These are phyloP conservation scores for Colletotrichum caudatum DNA, from an alignment of 2,329 filamentous ascomycete species.

Conservation along the genomic window DNA sequence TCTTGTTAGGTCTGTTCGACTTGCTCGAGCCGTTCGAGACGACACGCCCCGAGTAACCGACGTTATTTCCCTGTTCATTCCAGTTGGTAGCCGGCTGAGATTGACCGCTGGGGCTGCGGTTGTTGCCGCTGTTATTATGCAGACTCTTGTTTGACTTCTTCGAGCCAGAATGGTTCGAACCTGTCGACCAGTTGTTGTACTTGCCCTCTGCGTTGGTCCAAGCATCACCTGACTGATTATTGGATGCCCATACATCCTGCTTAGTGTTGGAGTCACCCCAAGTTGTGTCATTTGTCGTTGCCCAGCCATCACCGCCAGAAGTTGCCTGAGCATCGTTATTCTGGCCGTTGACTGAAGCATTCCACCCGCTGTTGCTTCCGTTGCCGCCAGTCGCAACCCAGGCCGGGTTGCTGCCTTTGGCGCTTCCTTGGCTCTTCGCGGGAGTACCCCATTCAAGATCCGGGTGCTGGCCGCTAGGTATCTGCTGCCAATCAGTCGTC, in stretches of 20 bases:
- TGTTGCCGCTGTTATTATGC: conserved; percentile 16
- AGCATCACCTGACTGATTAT: conserved; percentile 2
- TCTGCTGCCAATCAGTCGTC: conserved; percentile 19
- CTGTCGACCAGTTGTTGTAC: conserved; percentile 31
- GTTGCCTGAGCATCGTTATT: conserved; percentile 35
- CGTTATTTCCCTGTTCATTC: conserved; percentile 38
- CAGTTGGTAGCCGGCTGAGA: conserved; percentile 10
- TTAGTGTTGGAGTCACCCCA: conserved; percentile 29
- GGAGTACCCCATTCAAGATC: conserved; percentile 31
- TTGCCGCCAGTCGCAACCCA: conserved; percentile 21
- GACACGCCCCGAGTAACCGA: conserved; percentile 23
- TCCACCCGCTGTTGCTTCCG: conserved; percentile 37
- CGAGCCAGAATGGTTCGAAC: conserved; percentile 32
- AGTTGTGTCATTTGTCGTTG: conserved; percentile 11
- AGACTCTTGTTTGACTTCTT: conserved; percentile 32
- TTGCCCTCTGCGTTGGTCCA: conserved; percentile 20
- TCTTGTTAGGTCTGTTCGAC: conserved; percentile 22
- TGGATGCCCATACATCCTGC: conserved; percentile 19
- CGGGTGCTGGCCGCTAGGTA: conserved; percentile 30
- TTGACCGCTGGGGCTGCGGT: conserved; percentile 22
- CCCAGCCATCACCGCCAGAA: conserved; percentile 23
- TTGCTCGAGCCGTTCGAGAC: conserved; percentile 21
- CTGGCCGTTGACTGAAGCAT: conserved; percentile 20
- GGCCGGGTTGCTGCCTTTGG: conserved; percentile 18
- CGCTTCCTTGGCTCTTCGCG: conserved; percentile 16